phyloP scores from a whole-genome alignment of 495 filamentous ascomycete genomes.

The Aeminium ludgeri region DNA sequence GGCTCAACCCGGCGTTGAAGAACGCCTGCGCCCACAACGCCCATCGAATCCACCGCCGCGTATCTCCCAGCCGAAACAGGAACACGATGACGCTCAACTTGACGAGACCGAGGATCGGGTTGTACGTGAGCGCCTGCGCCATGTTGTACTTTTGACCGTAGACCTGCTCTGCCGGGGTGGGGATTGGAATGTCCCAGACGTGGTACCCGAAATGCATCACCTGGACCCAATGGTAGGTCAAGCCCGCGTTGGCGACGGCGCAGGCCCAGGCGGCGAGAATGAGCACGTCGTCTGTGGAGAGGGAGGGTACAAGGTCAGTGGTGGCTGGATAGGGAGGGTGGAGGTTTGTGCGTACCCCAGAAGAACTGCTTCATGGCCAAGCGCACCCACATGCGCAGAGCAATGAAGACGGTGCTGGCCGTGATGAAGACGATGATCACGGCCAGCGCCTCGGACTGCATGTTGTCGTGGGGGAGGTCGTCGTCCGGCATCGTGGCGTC shows the following conservation, averaged over 20 bases:
- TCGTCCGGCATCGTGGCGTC: too few species aligned
- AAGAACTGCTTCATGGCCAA: not conserved
- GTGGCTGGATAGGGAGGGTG: too few species aligned
- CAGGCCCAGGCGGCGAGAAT: not conserved
- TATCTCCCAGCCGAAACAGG: constrained; percentile 31
- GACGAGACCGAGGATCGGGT: constrained; percentile 43
- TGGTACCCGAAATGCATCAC: constrained; percentile 7
- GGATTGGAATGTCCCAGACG: constrained; percentile 7
- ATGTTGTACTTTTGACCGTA: constrained; percentile 23
- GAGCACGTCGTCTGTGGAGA: not conserved
- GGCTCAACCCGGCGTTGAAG: constrained; percentile 35
- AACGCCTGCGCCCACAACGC: constrained; percentile 32
- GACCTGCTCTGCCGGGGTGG: constrained; percentile 5
- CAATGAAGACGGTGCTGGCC: not conserved
- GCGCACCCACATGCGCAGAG: not conserved
- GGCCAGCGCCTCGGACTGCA: not conserved
- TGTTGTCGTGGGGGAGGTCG: too few species aligned
- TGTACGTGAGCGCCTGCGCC: constrained; percentile 46
- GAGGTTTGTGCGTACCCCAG: not conserved
- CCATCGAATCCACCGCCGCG: constrained; percentile 22
- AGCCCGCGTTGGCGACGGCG: not conserved
- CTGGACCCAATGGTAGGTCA: not conserved
- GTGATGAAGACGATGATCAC: not conserved
- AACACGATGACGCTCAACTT: constrained; percentile 40
- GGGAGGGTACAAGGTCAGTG: not conserved